phyloP scores from a whole-genome alignment of 768 basidiomycete species.

The Candolleomyces efflorescens region DNA sequence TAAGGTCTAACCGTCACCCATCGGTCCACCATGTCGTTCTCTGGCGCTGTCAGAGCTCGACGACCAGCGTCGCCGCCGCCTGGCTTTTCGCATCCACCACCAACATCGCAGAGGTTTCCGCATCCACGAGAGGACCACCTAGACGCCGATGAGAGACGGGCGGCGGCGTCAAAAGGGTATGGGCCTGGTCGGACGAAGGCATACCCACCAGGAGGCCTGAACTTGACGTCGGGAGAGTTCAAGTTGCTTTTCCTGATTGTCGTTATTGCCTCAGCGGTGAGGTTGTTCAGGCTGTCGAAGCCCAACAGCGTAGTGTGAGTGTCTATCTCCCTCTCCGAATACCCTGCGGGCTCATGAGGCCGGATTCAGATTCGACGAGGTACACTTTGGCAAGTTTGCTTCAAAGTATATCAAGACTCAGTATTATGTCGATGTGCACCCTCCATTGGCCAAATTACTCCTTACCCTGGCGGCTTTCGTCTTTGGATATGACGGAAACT shows the following conservation, averaged over 20 bases:
- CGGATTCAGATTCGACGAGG: constrained; percentile 83
- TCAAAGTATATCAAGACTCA: constrained; percentile 88
- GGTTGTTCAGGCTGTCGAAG: constrained; percentile 79
- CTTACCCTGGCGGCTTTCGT: constrained; percentile 89
- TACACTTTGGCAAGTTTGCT: constrained; percentile 98
- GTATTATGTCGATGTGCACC: constrained; percentile 95
- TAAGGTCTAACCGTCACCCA: neutral
- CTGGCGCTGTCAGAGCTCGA: constrained; percentile 58
- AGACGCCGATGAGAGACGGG: constrained; percentile 71
- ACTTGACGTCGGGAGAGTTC: constrained; percentile 68
- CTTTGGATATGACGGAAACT: constrained; percentile 86
- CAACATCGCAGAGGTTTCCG: constrained; percentile 50
- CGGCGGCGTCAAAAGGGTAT: constrained; percentile 64
- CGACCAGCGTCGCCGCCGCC: constrained; percentile 67
- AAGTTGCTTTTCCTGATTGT: constrained; percentile 65
- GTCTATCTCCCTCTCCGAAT: neutral
- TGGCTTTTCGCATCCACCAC: constrained; percentile 16
- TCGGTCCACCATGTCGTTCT: constrained; percentile 23
- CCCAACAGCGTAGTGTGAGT: constrained; percentile 92
- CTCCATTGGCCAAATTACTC: constrained; percentile 92
- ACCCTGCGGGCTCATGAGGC: constrained; percentile 5
- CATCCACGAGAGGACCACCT: constrained; percentile 59
- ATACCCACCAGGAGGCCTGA: constrained; percentile 56
- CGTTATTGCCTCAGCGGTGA: constrained; percentile 72
- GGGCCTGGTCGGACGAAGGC: constrained; percentile 43